Base-by-base conservation (phyloP, 2,329 filamentous ascomycete genomes). In the Aspergillus eucalypticola region DNA sequence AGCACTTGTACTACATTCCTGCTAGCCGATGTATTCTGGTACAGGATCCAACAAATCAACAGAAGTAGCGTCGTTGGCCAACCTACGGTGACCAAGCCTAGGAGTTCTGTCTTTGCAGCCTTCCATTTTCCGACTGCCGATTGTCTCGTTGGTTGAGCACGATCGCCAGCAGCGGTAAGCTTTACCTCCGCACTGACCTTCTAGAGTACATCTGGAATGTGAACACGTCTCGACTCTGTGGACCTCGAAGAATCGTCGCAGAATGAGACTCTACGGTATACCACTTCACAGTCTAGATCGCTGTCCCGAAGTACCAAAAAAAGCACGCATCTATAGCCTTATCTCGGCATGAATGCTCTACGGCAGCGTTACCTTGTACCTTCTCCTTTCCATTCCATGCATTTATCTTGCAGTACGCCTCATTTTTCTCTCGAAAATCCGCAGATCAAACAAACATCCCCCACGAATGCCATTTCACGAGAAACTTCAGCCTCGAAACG, bases 281-380 rank as follows among this genome's bases (percentile, higher is more conserved):
- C 17, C 19, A 44, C 19, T 21, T 21, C 41, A 19, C 41, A 23
- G 41, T 50, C 46, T 29, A 50, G 25, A 50, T 50, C 46, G 46
- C 11, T 23, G 41, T 11, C 21, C 17, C 10, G 13, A 44, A 23
- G 41, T 44, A 32, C 46, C 41, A 50, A 29, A 7, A 8, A 1
- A 17, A 27, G 25, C 46, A 29, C 23, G 15, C n/a, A 21, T 50
- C 46, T 7, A 29, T 17, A 29, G 46, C 46, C 46, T 50, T 29
- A 50, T 29, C 25, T 50, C 25, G 46, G 46, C 46, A 50, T 50
- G 46, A 50, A 50, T 50, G 46, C 46, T 50, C 25, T 17, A n/a
- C n/a, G 46, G 46, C 15, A 32, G 46, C 46, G 46, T 50, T 50
- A 50, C 41, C 46, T 50, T 50, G 8, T 19, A 50, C 25, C 13